Conservation (phyloP, 306 rosid genomes). For the Purshia tridentata region DNA sequence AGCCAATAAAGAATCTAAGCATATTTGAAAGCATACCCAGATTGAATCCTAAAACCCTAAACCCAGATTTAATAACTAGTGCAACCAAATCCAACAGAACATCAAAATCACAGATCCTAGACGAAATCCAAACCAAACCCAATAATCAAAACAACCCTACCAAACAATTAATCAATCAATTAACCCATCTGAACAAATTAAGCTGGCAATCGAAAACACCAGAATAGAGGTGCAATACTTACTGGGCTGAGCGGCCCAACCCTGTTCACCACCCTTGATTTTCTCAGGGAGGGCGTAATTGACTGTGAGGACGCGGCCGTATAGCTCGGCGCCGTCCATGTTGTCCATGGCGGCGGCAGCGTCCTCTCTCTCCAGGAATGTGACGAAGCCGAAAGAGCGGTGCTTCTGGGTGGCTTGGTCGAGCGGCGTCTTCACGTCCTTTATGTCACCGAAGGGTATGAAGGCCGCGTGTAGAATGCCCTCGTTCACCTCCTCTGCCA, state of each 20-base stretch:
- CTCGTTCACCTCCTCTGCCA: conserved; percentile 93
- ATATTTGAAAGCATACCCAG: background rate
- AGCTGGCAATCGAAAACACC: background rate
- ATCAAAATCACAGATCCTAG: conserved; percentile 1
- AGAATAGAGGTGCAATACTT: conserved; percentile 18
- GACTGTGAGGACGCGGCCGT: conserved; percentile 94
- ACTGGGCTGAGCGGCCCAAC: conserved; percentile 99
- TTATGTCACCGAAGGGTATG: conserved; percentile 91
- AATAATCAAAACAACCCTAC: background rate
- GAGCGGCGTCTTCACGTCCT: conserved; percentile 88
- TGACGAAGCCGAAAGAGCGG: conserved; percentile 94
- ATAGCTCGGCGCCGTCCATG: conserved; percentile 97
- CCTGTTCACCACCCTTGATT: conserved; percentile 97
- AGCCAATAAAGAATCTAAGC: background rate
- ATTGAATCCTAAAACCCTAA: conserved; percentile 21
- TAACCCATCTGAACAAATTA: background rate
- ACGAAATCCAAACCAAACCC: background rate
- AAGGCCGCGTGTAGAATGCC: conserved; percentile 79
- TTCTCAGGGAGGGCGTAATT: conserved; percentile 86
- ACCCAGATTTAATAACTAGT: background rate
- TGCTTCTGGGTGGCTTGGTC: conserved; percentile 98
- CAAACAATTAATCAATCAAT: background rate
- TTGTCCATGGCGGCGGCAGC: conserved; percentile 96
- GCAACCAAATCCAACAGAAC: background rate
- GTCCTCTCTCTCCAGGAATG: conserved; percentile 87